phyloP scores from a whole-genome alignment of 306 rosid species.

The Acacia melanoxylon region DNA sequence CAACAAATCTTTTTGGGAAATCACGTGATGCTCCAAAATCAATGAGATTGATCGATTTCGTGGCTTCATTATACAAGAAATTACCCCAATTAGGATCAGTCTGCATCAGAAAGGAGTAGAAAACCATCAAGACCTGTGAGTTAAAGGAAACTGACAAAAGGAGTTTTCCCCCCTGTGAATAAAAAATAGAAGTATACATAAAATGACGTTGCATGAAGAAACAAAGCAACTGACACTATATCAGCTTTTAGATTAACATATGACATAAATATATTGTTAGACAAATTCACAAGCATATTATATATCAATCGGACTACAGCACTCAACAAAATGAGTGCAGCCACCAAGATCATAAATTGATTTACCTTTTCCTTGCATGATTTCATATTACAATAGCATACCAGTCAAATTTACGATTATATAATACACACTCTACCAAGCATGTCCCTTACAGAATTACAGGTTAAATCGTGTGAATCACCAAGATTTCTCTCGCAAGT shows the following conservation, averaged over 20 bases:
- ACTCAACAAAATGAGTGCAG: not conserved
- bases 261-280: not conserved
- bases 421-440: not conserved
- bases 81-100: slow-evolving; percentile 99
- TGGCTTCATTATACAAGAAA: slow-evolving; percentile 77
- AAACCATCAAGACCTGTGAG: slow-evolving; percentile 29
- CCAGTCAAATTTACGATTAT: not conserved
- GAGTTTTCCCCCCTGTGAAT: not conserved
- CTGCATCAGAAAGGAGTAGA: slow-evolving; percentile 53
- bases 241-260: slow-evolving; percentile 5
- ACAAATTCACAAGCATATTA: not conserved
- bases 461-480: slow-evolving; percentile 9
- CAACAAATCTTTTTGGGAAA: slow-evolving; percentile 79
- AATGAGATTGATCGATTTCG: slow-evolving; percentile 72
- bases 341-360: slow-evolving; percentile 16
- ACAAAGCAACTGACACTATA: not conserved
- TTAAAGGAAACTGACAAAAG: slow-evolving; percentile 21
- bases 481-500: not conserved
- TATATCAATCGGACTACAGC: not conserved
- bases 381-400: slow-evolving; percentile 2
- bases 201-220: slow-evolving; percentile 10
- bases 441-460: not conserved
- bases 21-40: slow-evolving; percentile 97
- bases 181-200: not conserved
- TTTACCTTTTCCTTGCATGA: slow-evolving; percentile 7